These are phyloP conservation scores for Tricholoma matsutake DNA, from an alignment of 768 basidiomycete species.

Conservation along the genomic window DNA sequence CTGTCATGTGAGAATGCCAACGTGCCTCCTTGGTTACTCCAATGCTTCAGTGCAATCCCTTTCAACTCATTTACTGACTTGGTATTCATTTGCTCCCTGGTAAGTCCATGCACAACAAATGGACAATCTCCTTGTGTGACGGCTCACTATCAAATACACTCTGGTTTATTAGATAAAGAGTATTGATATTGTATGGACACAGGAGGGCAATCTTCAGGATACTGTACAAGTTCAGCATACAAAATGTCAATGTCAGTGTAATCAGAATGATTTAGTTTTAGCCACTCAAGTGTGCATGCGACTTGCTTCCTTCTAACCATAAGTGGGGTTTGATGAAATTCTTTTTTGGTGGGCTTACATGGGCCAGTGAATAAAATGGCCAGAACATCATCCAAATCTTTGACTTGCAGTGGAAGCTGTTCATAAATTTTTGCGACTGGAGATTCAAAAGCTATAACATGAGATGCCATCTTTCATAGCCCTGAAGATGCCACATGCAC, in stretches of 20 bases:
- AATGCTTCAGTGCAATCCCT: conserved; percentile 6
- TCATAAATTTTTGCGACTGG: conserved; percentile 24
- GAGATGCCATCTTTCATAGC: conserved; percentile 23
- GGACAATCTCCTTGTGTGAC: background rate
- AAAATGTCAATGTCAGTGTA: conserved; percentile 30
- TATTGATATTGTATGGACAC: too few relatives aligned
- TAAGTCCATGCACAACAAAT: conserved; percentile 29
- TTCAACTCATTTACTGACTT: conserved; percentile 6
- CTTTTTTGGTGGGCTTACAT: too few relatives aligned
- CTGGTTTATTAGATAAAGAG: too few relatives aligned
- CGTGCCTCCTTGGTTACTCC: background rate
- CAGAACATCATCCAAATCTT: conserved; percentile 23
- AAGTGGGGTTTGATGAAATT: too few relatives aligned
- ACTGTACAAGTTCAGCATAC: conserved; percentile 16
- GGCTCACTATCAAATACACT: background rate
- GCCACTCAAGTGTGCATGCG: too few relatives aligned
- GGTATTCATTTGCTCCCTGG: background rate
- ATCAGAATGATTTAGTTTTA: conserved; percentile 7
- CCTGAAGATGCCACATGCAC: conserved; percentile 23
- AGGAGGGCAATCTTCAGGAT: conserved; percentile 8
- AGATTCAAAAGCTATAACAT: conserved; percentile 27
- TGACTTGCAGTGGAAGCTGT: conserved; percentile 18
- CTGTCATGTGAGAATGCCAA: too few relatives aligned
- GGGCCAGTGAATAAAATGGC: too few relatives aligned
- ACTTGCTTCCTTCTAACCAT: conserved; percentile 25